These are phyloP conservation scores for Cyclotella baltica DNA, from an alignment of 108 stramenopile species.

Conservation along the genomic window DNA sequence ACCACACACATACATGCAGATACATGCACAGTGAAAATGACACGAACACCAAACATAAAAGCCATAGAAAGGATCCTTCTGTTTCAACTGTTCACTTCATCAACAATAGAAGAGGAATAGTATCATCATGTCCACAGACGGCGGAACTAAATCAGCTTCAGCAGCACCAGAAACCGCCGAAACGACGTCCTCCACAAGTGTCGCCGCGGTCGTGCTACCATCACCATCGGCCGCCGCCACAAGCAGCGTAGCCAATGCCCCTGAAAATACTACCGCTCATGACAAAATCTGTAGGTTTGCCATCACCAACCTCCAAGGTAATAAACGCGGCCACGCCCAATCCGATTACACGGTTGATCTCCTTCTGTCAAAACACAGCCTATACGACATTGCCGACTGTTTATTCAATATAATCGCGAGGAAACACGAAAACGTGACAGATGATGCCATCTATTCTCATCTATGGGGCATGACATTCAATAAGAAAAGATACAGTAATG, in stretches of 20 bases:
- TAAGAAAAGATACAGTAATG: constrained; percentile 9
- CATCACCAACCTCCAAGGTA: constrained; percentile 19
- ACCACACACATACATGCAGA: too few species aligned
- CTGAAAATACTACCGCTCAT: not conserved
- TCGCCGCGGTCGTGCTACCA: too few species aligned
- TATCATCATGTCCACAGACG: too few species aligned
- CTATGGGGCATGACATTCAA: constrained; percentile 11
- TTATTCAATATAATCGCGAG: constrained; percentile 8
- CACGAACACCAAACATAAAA: too few species aligned
- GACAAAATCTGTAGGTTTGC: constrained; percentile 24
- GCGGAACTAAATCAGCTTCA: too few species aligned
- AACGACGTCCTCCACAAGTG: too few species aligned
- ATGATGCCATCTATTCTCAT: constrained; percentile 13
- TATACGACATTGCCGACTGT: constrained; percentile 15
- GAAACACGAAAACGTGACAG: not conserved
- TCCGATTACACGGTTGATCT: constrained; percentile 20
- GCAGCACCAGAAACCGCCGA: too few species aligned
- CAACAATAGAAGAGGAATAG: too few species aligned
- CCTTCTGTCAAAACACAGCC: constrained; percentile 12
- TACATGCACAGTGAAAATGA: too few species aligned
- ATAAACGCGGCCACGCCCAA: constrained; percentile 17
- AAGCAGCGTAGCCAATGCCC: too few species aligned
- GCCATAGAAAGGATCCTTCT: too few species aligned
- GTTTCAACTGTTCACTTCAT: too few species aligned
- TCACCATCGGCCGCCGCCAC: not conserved